phyloP scores from a whole-genome alignment of 495 filamentous ascomycete genomes.

The Daldinia loculata region DNA sequence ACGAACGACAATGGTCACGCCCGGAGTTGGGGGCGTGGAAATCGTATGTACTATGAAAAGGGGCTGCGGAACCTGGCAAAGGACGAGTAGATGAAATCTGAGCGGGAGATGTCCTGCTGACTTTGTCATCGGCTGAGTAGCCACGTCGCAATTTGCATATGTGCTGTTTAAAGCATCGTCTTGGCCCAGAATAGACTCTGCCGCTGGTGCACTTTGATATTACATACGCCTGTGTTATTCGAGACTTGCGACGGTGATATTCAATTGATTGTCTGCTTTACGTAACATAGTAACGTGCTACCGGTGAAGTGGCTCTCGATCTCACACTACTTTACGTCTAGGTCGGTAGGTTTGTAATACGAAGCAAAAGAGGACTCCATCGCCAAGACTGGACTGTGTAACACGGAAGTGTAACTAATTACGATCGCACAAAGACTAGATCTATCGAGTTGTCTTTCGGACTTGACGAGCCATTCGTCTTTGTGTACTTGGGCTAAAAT shows the following conservation, averaged over 20 bases:
- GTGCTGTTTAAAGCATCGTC: conserved; percentile 25
- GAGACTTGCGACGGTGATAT: neutral
- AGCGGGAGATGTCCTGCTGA: conserved; percentile 6
- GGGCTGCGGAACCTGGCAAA: conserved; percentile 20
- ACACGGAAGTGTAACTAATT: too few relatives aligned
- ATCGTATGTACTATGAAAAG: conserved; percentile 31
- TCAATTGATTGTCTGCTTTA: neutral
- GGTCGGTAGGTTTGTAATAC: neutral
- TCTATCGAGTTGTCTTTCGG: neutral
- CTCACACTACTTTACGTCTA: neutral
- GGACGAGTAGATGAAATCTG: conserved; percentile 1
- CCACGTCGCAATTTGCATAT: conserved; percentile 15
- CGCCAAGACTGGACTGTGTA: neutral
- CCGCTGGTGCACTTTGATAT: conserved; percentile 21
- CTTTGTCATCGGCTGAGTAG: conserved; percentile 2
- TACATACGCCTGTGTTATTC: neutral
- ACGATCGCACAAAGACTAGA: neutral
- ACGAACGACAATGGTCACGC: conserved; percentile 36
- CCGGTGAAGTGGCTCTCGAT: neutral
- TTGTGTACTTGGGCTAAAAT: neutral
- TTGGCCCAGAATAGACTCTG: conserved; percentile 28
- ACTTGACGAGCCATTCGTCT: neutral
- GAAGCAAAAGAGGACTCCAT: neutral
- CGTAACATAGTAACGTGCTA: neutral
- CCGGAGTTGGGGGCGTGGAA: conserved; percentile 12